Evolutionary conservation across 2,329 filamentous ascomycete genomes (phyloP), one percentile per base, ranked within the genome.

Genomic region (Trichophyton benhamiae): DNA sequence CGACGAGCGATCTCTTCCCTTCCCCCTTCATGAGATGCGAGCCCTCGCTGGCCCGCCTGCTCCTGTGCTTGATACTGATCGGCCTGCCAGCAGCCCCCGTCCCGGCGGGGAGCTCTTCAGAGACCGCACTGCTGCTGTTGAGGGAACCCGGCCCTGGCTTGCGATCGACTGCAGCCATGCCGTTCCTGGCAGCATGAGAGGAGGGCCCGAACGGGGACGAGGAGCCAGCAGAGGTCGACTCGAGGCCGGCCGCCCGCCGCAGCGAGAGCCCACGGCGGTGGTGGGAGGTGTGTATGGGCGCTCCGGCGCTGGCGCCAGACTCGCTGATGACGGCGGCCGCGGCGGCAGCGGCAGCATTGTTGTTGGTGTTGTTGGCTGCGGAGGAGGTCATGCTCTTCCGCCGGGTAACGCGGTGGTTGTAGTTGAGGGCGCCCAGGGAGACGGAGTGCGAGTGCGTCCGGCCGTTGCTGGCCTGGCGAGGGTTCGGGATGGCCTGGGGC

Each of bases 321-420:
- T 87, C 84, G 63, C 77, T 77, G 70, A 84, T 84, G 64, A 88
- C 77, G 59, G 86, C 88, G 36, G 88, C 87, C 3, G 52, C 33
- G 65, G 92, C 75, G 42, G 76, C 71, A 58, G 71, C 74, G 78
- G 62, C 63, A 60, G 61, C 62, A 60, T 88, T 89, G 17, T 88
- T 89, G 17, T 88, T 86, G 53, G 87, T 84, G 75, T 88, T 91
- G 73, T 83, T 81, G 57, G 81, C 82, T 55, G 86, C 83, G 66
- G 85, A 87, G 64, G 89, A 90, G 72, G 83, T 85, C 72, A 95
- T 91, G 76, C 91, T 96, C 83, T 97, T 97, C 69, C 94, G 85
- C 70, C 92, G 89, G 68, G 89, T 91, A 67, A 97, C 85, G 68
- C 94, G 88, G 75, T 96, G 88, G 73, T 84, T 86, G 68, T 86